Base-by-base conservation (phyloP, 2,329 filamentous ascomycete species). In the Talaromyces sp. region DNA sequence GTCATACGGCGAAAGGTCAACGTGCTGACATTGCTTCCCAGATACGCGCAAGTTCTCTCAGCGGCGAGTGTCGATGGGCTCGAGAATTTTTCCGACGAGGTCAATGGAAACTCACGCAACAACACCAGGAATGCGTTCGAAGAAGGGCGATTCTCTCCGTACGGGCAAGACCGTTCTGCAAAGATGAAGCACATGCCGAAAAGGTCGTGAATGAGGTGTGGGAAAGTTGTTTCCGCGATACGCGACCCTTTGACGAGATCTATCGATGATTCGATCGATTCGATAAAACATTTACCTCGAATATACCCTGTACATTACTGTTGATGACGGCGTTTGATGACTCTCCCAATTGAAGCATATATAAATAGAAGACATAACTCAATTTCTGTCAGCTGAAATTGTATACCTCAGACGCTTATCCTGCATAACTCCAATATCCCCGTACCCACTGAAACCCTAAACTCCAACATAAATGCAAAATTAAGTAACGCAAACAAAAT, bases 201-300 rank as follows among this genome's bases (percentile, higher is more conserved):
- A 92, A 90, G 80, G 89, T 96, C 31, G 92, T 99, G 65, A 95
- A 98, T 78, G 90, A 96, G 78, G 95, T 99, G n/a, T 99, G 94
- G 92, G 93, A 97, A 70, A 97, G 93, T 72, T 99, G 95, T 78
- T 99, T 96, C 76, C 83, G 87, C 60, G 95, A 99, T 79, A 98
- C 94, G 3, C 84, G 95, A 73, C 95, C 95, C 2, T 99, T 99
- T 79, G 93, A 98, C 77, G 94, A 98, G 76, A 93, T 99, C 62
- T 99, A 97, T 78, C 89, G 92, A 74, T 83, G 72, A 80, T 50
- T 56, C 5, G 13, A n/a, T 59, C 14, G 10, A 31, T 19, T 27
- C 9, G 6, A 31, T n/a, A 59, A 8, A 27, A 2, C 10, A 43
- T 1, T 45, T 19, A 22, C 22, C 37, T 62, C 19, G 10, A 49